Evolutionary conservation across 116 monocot species (phyloP), one percentile per base, ranked within the genome.

Genomic region (Iris pallida): DNA sequence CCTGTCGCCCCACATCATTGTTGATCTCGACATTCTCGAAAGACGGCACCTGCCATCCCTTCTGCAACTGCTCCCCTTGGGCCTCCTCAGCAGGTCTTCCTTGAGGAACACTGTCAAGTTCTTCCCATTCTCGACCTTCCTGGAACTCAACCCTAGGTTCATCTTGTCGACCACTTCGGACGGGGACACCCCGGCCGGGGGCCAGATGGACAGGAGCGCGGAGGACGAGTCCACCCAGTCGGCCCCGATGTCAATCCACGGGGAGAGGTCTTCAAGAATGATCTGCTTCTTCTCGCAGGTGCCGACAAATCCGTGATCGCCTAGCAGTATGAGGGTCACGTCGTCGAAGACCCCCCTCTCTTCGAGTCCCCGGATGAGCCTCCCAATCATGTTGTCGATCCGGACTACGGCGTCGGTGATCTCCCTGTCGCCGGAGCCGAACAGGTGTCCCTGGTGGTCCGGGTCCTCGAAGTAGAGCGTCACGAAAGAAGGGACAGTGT

Each of bases 261-360:
- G 82, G 14, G 76, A 14, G 11, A 93, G 64, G 61, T 90, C 82
- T 8, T 86, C 75, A 7, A 94, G 71, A 65, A 69, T 77, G 17
- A 94, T 72, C 3, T 72, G 63, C 63, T 87, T 94, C 20, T 71
- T 20, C 40, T 87, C 85, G 15, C 93, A 94, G 8, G 71, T 87
- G 3, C 77, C 65, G 4, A 80, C 93, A 90, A 90, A 90, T 1
- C 93, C 93, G 53, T 94, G 90, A 54, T 94, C 93, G 7, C 86
- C 85, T 8, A 86, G 2, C 8, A 93, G 51, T 56, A 93, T 87
- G 7, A 90, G 40, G 42, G 75, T 79, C 3, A 89, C 93, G 47
- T 93, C 84, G 57, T 93, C 84, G 65, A 87, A 89, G 45, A 93
- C 52, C 7, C 77, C 80, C 66, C 89, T 75, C 51, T 76, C 48